Evolutionary conservation across 2,329 filamentous ascomycete genomes (phyloP), one percentile per base, ranked within the genome.

Genomic region (Colletotrichum sp.): DNA sequence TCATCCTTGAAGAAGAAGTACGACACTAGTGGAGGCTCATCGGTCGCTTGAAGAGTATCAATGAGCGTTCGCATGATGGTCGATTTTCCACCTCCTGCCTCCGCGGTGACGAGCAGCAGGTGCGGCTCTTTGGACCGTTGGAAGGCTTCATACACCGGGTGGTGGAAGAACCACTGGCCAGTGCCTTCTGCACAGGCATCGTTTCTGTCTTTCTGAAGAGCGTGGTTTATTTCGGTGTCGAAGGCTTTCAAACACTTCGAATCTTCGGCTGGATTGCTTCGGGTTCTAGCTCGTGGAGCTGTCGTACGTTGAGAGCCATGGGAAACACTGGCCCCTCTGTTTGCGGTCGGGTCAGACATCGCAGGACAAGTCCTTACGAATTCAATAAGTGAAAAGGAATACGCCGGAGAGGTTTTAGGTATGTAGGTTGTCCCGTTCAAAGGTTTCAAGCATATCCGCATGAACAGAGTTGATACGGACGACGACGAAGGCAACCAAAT

Each of bases 1-100:
- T 68, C 65, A 13, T 68, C 65, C 65, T 68, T 68, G 28, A 57
- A 68, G 6, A 68, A 68, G 49, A 68, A 68, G n/a, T 68, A 68
- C 1, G 44, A 44, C 18, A 57, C 15, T 4, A 57, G 6, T 26
- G 65, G 13, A 9, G 44, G 9, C 30, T 57, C n/a, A 4, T 36
- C 9, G 65, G 28, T 21, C 6, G 28, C 15, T 28, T 68, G 16
- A 3, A 68, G 8, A 1, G 2, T 34, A 5, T 68, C 65, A 26
- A 68, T 34, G 2, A 68, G 44, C 10, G 65, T 68, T 7, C 44
- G 9, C 65, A 68, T 55, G 10, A 44, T 57, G 5, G 65, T 68
- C 5, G 65, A 68, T 13, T 68, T 68, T 7, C 65, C 65, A 12
- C 65, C 65, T n/a, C 65, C 65, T 26, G 65, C 65, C 12, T 68